Percentiles rank a stretch among this genome's conserved stretches.
Evolutionary conservation across 106 monocot species (phyloP).

Genomic region (Hemerocallis citrina): DNA sequence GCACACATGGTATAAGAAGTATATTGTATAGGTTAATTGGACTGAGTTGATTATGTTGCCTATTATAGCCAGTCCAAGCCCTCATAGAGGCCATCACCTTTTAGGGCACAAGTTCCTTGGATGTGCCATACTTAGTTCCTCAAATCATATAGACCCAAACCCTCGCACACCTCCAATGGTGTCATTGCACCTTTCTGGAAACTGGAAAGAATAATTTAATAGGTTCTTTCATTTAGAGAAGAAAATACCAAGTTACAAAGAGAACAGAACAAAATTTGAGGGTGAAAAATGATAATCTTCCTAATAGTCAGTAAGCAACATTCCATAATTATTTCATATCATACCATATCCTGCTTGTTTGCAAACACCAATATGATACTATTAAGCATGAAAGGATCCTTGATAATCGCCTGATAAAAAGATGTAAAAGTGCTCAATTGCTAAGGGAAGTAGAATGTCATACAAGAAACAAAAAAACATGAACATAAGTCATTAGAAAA

Average conservation of each 20-base stretch:
- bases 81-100: constrained; percentile 93
- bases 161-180: constrained; percentile 89
- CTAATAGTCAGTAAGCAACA: too few relatives aligned
- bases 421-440: constrained; percentile 5
- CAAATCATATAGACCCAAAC: constrained; percentile 67
- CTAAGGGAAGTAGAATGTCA: not conserved
- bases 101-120: constrained; percentile 86
- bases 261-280: too few relatives aligned
- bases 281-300: too few relatives aligned
- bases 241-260: too few relatives aligned
- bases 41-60: too few relatives aligned
- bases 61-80: constrained; percentile 94
- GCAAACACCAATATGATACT: constrained; percentile 91
- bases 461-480: not conserved
- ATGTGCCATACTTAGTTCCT: constrained; percentile 84
- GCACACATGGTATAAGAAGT: too few relatives aligned
- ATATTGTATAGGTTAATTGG: too few relatives aligned
- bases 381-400: constrained; percentile 94
- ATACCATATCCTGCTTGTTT: constrained; percentile 99
- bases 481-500: constrained; percentile 6
- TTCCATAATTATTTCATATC: constrained; percentile 3
- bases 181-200: constrained; percentile 97
- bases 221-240: too few relatives aligned
- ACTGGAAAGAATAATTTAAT: too few relatives aligned
- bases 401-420: constrained; percentile 71